These are phyloP conservation scores for Simmondsia chinensis DNA, from an alignment of 148 eudicot species.

Conservation along the genomic window DNA sequence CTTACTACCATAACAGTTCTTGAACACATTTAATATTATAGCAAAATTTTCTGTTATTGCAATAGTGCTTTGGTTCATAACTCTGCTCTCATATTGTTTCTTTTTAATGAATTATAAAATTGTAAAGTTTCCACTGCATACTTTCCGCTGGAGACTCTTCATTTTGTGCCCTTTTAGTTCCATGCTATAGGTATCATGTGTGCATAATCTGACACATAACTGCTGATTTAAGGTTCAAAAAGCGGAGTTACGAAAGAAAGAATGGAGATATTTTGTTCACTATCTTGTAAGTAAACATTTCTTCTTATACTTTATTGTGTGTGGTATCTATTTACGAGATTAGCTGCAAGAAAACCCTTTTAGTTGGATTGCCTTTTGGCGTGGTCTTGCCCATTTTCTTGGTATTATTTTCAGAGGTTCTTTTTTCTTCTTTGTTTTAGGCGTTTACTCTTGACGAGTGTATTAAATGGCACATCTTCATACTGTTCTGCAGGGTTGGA, in stretches of 20 bases:
- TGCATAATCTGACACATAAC: background rate
- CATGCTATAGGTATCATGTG: background rate
- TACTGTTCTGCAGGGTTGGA: slow-evolving; percentile 86
- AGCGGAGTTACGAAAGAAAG: slow-evolving; percentile 69
- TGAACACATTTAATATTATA: no score
- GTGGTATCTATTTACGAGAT: background rate
- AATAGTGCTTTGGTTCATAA: no score
- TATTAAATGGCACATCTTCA: slow-evolving; percentile 3
- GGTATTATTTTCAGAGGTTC: no score
- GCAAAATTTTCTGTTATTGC: no score
- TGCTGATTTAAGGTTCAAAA: slow-evolving; percentile 64
- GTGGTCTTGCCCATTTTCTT: background rate
- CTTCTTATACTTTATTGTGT: background rate
- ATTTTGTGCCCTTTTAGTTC: background rate
- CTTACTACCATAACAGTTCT: no score
- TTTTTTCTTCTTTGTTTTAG: background rate
- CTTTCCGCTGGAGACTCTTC: no score
- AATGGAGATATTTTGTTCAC: slow-evolving; percentile 93
- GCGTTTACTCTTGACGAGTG: background rate
- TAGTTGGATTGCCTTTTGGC: no score
- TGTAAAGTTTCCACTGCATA: no score
- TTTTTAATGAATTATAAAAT: no score
- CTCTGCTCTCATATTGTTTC: no score
- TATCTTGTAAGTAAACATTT: slow-evolving; percentile 68
- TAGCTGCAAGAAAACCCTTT: background rate